Percentiles rank a stretch among this genome's conserved stretches.
Conservation (phyloP, 345 rosid genomes). For the thale cress (Arabidopsis thaliana) region TAIR10.1 NC_003075.7:13916001-13916500, state of each 20-base stretch:
- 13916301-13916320: constrained; percentile 94
- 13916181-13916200: constrained; percentile 91
- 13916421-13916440: constrained; percentile 18
- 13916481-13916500: neutral
- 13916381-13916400: constrained; percentile 96
- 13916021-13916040: constrained; percentile 40
- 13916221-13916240: neutral
- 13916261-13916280: neutral
- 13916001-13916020: constrained; percentile 45
- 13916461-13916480: neutral
- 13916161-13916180: constrained; percentile 97
- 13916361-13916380: constrained; percentile 95
- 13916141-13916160: constrained; percentile 98
- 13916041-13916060: constrained; percentile 8
- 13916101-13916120: constrained; percentile 89
- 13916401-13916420: constrained; percentile 64
- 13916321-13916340: constrained; percentile 99
- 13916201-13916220: constrained; percentile 68
- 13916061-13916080: constrained; percentile 88
- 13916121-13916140: constrained; percentile 97
- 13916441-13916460: constrained; percentile 1
- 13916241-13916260: neutral
- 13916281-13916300: constrained; percentile 33
- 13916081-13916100: constrained; percentile 99
- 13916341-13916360: constrained; percentile 95